Conservation (phyloP, 768 basidiomycete species). For the Exidia glandulosa region DNA sequence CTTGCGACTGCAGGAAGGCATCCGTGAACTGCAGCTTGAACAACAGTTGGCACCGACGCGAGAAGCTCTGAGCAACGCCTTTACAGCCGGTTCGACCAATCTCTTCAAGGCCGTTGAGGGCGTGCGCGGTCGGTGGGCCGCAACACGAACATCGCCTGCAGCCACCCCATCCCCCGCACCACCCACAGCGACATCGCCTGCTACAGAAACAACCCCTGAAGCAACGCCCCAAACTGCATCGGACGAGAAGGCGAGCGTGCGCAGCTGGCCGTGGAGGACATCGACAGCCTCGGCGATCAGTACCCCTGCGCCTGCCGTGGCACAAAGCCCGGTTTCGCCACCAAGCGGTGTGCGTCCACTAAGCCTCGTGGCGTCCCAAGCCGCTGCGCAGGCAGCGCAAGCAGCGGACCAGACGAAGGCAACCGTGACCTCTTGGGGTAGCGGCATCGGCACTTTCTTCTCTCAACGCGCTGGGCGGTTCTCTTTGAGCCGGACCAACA, state of each 20-base stretch:
- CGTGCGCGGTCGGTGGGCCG: slow-evolving; percentile 63
- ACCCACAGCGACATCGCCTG: too few species aligned
- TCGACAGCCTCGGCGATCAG: slow-evolving; percentile 5
- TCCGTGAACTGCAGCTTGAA: slow-evolving; percentile 87
- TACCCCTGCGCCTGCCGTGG: not conserved
- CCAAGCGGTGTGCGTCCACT: slow-evolving; percentile 16
- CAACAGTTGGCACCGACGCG: slow-evolving; percentile 89
- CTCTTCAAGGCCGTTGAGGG: slow-evolving; percentile 89
- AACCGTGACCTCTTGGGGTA: slow-evolving; percentile 29
- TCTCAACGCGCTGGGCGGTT: slow-evolving; percentile 28
- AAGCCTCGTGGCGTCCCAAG: slow-evolving; percentile 17
- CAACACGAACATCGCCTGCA: slow-evolving; percentile 20
- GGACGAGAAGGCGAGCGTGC: slow-evolving; percentile 5
- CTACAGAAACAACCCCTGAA: too few species aligned
- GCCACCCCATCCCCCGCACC: slow-evolving; percentile 16
- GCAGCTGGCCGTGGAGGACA: not conserved
- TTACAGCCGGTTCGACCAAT: slow-evolving; percentile 61
- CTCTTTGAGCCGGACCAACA: slow-evolving; percentile 16
- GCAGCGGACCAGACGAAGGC: slow-evolving; percentile 24
- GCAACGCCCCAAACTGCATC: slow-evolving; percentile 7
- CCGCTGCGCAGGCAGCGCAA: too few species aligned
- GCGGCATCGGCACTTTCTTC: slow-evolving; percentile 39
- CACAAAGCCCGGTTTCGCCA: not conserved
- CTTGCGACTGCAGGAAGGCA: slow-evolving; percentile 81
- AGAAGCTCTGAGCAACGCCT: slow-evolving; percentile 73